Conservation (phyloP, 441 rosid species). For the Croton setiger region DNA sequence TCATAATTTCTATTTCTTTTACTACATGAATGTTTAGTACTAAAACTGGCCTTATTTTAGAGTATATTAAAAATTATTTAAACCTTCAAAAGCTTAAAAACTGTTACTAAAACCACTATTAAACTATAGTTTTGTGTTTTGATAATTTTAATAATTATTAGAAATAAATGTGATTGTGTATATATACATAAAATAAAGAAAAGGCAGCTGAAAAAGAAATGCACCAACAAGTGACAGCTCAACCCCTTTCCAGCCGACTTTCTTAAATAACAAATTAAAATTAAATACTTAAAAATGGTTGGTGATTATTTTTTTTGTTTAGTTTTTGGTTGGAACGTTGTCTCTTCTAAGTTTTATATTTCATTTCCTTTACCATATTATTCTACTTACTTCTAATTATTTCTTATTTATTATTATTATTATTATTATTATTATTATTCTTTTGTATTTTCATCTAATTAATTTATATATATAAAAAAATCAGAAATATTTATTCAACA, state of each 20-base stretch:
- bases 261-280: constrained; percentile 24
- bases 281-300: not conserved
- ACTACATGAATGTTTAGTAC: no score
- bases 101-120: no score
- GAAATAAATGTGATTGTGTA: not conserved
- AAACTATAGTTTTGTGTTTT: no score
- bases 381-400: not conserved
- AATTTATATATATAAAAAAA: no score
- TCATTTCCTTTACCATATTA: not conserved
- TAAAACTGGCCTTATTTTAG: no score
- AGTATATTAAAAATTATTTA: no score
- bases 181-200: constrained; percentile 2
- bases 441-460: no score
- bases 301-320: constrained; percentile 15
- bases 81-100: no score
- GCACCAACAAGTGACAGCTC: constrained; percentile 37
- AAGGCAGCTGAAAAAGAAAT: not conserved
- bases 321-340: constrained; percentile 22
- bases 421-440: not conserved
- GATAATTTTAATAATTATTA: not conserved
- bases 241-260: constrained; percentile 36
- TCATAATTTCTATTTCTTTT: no score
- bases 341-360: constrained; percentile 10
- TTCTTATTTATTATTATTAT: not conserved
- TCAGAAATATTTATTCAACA: no score